Conservation (phyloP, 176 grass and related monocot species). For the Eragrostis nindensis region DNA sequence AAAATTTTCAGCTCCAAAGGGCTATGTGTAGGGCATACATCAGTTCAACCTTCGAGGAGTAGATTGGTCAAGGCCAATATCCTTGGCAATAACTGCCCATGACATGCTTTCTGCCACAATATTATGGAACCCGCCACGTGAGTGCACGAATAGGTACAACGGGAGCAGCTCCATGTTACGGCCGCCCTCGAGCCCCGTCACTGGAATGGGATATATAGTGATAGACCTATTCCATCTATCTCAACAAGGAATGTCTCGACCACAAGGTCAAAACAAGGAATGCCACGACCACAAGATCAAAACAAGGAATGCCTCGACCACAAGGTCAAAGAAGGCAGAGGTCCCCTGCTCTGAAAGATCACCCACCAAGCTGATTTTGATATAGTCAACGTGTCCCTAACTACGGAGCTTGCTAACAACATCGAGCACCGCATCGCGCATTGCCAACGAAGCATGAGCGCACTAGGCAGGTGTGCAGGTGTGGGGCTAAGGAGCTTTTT, state of each 20-base stretch:
- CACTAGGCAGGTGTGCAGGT: too few relatives aligned
- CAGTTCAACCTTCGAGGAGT: conserved; percentile 31
- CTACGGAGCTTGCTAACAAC: conserved; percentile 44
- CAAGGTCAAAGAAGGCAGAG: conserved; percentile 18
- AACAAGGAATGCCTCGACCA: too few relatives aligned
- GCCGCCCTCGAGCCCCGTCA: conserved; percentile 21
- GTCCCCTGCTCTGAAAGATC: background rate
- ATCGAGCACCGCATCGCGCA: background rate
- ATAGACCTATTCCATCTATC: background rate
- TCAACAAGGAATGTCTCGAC: conserved; percentile 35
- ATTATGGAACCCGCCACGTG: conserved; percentile 42
- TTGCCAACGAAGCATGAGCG: too few relatives aligned
- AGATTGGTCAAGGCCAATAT: conserved; percentile 29
- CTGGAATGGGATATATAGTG: conserved; percentile 26
- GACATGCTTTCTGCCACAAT: conserved; percentile 3
- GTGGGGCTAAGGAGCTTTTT: too few relatives aligned
- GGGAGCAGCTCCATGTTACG: conserved; percentile 42
- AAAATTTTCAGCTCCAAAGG: conserved; percentile 34
- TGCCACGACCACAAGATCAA: too few relatives aligned
- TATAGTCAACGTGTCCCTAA: conserved; percentile 21
- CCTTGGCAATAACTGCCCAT: conserved; percentile 45
- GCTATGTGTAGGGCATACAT: conserved; percentile 47
- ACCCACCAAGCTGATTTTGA: conserved; percentile 23
- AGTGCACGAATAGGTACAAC: conserved; percentile 43
- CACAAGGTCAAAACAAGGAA: too few relatives aligned